A percentile compares a stretch with the other conserved stretches of the same genome.
Conservation (phyloP, 169 alveolate species). For the Theileria equi region DNA sequence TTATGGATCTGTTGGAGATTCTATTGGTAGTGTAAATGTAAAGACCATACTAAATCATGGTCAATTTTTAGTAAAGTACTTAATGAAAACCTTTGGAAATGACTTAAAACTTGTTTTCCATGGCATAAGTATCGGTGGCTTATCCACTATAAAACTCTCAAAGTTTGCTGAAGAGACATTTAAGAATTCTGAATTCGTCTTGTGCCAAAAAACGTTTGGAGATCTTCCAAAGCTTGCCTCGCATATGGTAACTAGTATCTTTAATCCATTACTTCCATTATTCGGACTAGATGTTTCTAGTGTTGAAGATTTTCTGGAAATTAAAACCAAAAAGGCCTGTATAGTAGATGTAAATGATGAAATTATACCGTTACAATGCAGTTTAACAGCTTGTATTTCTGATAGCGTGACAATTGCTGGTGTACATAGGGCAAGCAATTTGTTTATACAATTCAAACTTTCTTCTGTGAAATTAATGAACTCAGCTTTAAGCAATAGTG, state of each 20-base stretch:
- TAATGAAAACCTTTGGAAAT: conserved; percentile 1
- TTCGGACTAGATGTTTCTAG: conserved; percentile 7
- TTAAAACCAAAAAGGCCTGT: conserved; percentile 3
- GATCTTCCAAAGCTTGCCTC: conserved; percentile 15
- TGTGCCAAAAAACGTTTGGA: conserved; percentile 35
- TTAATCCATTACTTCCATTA: conserved; percentile 9
- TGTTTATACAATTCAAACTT: conserved; percentile 4
- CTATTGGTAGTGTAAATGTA: conserved; percentile 19
- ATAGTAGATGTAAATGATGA: conserved; percentile 25
- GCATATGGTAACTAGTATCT: background rate
- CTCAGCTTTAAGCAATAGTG: background rate
- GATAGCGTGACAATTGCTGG: background rate
- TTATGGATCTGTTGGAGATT: conserved; percentile 18
- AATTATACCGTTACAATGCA: conserved; percentile 26
- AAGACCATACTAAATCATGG: conserved; percentile 19
- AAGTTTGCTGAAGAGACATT: background rate
- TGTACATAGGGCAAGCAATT: background rate
- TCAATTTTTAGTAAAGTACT: background rate
- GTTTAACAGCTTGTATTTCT: conserved; percentile 5
- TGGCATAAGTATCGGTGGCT: conserved; percentile 56
- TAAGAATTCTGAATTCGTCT: background rate
- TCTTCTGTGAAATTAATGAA: background rate
- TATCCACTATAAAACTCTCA: conserved; percentile 14
- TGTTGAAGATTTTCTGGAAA: background rate
- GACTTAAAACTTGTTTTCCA: conserved; percentile 15